Evolutionary conservation across 2,329 filamentous ascomycete species (phyloP).

Genomic region (Ceratocystis smalleyi): DNA sequence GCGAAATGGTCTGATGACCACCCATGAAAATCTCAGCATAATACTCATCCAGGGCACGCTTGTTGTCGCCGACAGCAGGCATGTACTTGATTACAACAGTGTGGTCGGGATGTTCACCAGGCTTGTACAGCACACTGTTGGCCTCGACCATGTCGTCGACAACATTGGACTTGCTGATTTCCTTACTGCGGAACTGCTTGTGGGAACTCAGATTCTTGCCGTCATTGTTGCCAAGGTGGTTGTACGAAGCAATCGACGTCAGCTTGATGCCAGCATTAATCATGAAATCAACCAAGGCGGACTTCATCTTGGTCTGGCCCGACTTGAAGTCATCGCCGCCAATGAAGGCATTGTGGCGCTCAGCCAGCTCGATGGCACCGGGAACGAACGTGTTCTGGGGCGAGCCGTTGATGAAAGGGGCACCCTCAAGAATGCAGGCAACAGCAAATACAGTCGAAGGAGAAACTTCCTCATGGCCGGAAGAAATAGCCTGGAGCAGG

Average conservation of each 20-base stretch:
- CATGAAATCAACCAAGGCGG: conserved; percentile 91
- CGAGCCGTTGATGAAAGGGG: conserved; percentile 97
- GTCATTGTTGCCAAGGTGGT: conserved; percentile 98
- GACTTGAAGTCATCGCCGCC: conserved; percentile 99
- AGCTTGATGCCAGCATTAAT: conserved; percentile 98
- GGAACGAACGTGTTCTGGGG: conserved; percentile 98
- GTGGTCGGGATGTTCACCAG: conserved; percentile 92
- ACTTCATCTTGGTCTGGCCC: conserved; percentile 99
- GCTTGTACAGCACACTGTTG: conserved; percentile 77
- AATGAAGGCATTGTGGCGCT: conserved; percentile 76
- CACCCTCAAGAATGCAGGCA: conserved; percentile 75
- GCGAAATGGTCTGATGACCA: conserved; percentile 90
- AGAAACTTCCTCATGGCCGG: conserved; percentile 77
- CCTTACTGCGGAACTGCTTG: conserved; percentile 97
- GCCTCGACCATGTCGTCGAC: conserved; percentile 99
- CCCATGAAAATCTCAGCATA: conserved; percentile 99
- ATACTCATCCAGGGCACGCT: conserved; percentile 97
- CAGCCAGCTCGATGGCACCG: conserved; percentile 75
- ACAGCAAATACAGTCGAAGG: conserved; percentile 94
- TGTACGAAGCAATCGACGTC: conserved; percentile 96
- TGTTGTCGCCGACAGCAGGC: conserved; percentile 96
- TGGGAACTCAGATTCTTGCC: conserved; percentile 97
- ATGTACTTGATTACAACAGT: conserved; percentile 99
- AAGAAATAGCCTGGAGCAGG: conserved; percentile 71
- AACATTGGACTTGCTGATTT: conserved; percentile 98